phyloP scores from a whole-genome alignment of 345 rosid species.

The Moricandia arvensis region DNA sequence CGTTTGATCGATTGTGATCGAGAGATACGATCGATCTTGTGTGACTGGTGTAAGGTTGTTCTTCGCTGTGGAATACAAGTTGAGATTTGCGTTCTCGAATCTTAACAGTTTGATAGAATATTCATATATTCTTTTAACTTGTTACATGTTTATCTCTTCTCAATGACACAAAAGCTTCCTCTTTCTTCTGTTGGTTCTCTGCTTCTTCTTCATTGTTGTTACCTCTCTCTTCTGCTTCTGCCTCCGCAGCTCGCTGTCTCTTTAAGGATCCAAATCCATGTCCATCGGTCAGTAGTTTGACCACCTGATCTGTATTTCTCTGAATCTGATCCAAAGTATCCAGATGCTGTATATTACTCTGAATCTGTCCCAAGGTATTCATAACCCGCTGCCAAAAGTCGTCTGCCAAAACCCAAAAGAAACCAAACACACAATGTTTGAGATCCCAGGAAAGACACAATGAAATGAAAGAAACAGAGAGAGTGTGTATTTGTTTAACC shows the following conservation, averaged over 20 bases:
- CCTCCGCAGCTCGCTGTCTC: background rate
- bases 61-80: no score
- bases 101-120: no score
- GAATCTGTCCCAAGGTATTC: background rate
- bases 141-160: background rate
- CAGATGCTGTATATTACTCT: background rate
- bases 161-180: background rate
- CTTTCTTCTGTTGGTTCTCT: background rate
- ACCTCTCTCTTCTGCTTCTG: background rate
- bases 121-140: no score
- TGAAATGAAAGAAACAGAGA: background rate
- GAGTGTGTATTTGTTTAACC: background rate
- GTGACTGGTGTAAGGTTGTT: no score
- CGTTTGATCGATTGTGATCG: no score
- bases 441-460: no score
- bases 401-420: background rate
- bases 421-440: background rate
- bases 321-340: background rate
- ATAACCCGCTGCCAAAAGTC: background rate
- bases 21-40: no score
- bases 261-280: background rate
- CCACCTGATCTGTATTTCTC: background rate
- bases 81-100: no score
- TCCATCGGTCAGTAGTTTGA: background rate
- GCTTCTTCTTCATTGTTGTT: background rate